Conservation (phyloP, 1,139 yeast genomes). For the Geotrichum cucujoidarum region DNA sequence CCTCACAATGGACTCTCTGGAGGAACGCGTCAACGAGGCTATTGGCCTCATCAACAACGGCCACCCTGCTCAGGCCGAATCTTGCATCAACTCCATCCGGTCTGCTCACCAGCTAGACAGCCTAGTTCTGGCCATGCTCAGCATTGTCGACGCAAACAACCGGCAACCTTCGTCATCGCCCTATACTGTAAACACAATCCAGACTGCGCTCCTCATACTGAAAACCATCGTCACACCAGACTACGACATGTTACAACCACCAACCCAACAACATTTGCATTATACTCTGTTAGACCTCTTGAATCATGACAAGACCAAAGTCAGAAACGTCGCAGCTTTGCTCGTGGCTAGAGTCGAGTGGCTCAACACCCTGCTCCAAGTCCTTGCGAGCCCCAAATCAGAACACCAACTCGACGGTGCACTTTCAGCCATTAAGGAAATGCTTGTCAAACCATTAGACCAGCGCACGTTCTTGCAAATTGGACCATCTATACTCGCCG, state of each 20-base stretch:
- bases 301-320: conserved; percentile 49
- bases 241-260: too few species aligned
- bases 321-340: conserved; percentile 64
- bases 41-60: conserved; percentile 12
- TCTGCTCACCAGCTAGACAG: conserved; percentile 2
- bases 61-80: conserved; percentile 9
- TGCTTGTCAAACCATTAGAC: conserved; percentile 77
- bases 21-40: conserved; percentile 4
- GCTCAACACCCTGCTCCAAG: conserved; percentile 52
- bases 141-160: conserved; percentile 1
- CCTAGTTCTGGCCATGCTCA: conserved; percentile 4
- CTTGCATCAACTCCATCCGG: conserved; percentile 11
- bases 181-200: conserved; percentile 38
- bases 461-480: conserved; percentile 81
- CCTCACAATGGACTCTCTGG: conserved; percentile 8
- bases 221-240: conserved; percentile 62
- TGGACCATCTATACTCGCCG: conserved; percentile 38
- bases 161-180: background rate
- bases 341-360: conserved; percentile 87
- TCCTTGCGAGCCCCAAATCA: conserved; percentile 38
- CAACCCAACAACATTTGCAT: too few species aligned
- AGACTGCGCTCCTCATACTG: conserved; percentile 64
- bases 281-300: conserved; percentile 53
- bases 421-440: conserved; percentile 62
- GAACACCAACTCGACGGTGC: conserved; percentile 53